phyloP scores from a whole-genome alignment of 2,329 filamentous ascomycete species.

The Alternaria arbusti region DNA sequence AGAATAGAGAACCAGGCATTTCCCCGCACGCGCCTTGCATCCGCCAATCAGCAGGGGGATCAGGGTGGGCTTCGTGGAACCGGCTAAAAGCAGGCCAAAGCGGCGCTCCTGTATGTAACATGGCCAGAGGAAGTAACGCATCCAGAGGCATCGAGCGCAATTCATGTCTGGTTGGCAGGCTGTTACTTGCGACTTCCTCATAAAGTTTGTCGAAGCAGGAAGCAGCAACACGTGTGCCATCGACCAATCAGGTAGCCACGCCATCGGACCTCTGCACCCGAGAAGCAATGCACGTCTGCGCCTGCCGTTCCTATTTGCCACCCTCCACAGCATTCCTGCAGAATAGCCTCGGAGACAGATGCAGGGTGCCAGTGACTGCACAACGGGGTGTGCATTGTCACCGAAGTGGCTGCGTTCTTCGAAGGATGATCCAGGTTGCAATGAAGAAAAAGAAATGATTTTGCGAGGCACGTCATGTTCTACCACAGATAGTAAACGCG shows the following conservation, averaged over 20 bases:
- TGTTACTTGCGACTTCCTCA: neutral
- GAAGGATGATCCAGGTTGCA: neutral
- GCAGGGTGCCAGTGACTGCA: slow-evolving; percentile 4
- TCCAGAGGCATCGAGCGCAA: neutral
- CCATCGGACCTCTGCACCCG: neutral
- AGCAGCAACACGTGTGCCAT: neutral
- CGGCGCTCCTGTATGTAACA: neutral
- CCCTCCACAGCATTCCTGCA: neutral
- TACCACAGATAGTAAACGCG: neutral
- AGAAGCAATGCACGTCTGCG: slow-evolving; percentile 9
- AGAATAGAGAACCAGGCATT: slow-evolving; percentile 12
- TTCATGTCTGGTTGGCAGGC: neutral
- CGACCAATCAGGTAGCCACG: slow-evolving; percentile 7
- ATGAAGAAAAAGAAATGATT: neutral
- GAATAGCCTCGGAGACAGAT: neutral
- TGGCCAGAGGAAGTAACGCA: neutral
- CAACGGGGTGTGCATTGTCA: slow-evolving; percentile 1
- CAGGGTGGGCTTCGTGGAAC: slow-evolving; percentile 1
- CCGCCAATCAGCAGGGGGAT: slow-evolving; percentile 5
- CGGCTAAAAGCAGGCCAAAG: slow-evolving; percentile 9
- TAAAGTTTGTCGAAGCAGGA: slow-evolving; percentile 2
- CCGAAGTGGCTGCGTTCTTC: slow-evolving; percentile 1
- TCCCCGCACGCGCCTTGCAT: slow-evolving; percentile 13
- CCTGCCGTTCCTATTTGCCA: neutral
- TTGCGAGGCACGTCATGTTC: neutral